Percentiles rank a stretch among this genome's conserved stretches.
Evolutionary conservation across 2,329 filamentous ascomycete species (phyloP).

Genomic region (Curvularia sp.): DNA sequence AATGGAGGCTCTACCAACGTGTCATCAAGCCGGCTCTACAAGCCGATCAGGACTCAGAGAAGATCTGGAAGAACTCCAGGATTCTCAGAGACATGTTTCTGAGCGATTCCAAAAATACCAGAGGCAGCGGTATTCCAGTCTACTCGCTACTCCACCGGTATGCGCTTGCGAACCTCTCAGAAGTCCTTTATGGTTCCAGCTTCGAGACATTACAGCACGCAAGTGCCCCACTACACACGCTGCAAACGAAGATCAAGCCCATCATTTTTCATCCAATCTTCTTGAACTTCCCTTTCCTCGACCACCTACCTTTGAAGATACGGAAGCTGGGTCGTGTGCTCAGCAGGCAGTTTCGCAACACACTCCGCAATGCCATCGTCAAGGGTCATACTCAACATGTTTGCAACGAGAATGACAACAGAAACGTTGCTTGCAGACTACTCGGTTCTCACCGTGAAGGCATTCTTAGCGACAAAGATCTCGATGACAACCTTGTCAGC

Average conservation of each 20-base stretch:
- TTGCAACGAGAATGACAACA: slow-evolving; percentile 31
- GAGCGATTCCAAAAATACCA: slow-evolving; percentile 32
- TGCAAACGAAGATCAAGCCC: slow-evolving; percentile 38
- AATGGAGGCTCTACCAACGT: slow-evolving; percentile 41
- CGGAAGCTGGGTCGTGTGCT: slow-evolving; percentile 31
- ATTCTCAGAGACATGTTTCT: slow-evolving; percentile 40
- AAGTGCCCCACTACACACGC: slow-evolving; percentile 29
- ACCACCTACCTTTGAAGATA: slow-evolving; percentile 29
- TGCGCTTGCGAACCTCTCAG: slow-evolving; percentile 49
- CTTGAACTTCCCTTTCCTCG: slow-evolving; percentile 39
- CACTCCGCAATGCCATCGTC: slow-evolving; percentile 29
- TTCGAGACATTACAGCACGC: slow-evolving; percentile 35
- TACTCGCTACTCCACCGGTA: slow-evolving; percentile 49
- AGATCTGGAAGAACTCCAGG: slow-evolving; percentile 36
- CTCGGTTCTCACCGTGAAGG: slow-evolving; percentile 34
- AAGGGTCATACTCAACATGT: slow-evolving; percentile 37
- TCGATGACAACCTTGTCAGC: slow-evolving; percentile 38
- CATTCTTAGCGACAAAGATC: slow-evolving; percentile 32
- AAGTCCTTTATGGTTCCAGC: slow-evolving; percentile 41
- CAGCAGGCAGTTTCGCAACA: slow-evolving; percentile 30
- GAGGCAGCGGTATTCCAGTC: slow-evolving; percentile 35
- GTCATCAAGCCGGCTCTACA: slow-evolving; percentile 45
- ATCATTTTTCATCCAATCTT: slow-evolving; percentile 39
- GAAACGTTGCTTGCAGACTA: slow-evolving; percentile 31
- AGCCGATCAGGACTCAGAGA: slow-evolving; percentile 33